Base-by-base conservation (phyloP, 306 rosid genomes). In the Prunus mira region DNA sequence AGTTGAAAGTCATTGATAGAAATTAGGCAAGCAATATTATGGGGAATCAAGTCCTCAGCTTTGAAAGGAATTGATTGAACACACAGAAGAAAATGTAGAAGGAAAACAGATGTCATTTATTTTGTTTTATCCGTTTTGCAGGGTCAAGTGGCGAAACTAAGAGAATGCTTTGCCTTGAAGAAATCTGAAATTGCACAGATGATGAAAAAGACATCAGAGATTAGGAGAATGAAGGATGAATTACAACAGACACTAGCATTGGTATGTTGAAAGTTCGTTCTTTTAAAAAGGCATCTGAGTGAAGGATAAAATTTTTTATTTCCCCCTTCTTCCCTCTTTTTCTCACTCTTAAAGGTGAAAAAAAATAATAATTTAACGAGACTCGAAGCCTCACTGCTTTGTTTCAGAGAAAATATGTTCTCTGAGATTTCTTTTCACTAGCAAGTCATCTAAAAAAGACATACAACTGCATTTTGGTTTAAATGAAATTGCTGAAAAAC, bases 171-270 rank as follows among this genome's bases (percentile, higher is more conserved):
- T 38, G 74, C 81, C 12, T 60, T 73, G 84, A 90, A 91, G 84
- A 94, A 84, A 77, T 74, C 55, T 61, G 86, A 85, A 74, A 89
- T 94, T 51, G 77, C 82, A 61, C 51, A 60, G 75, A 88, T 92
- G 96, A 66, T 91, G 89, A 87, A 84, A 65, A 87, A 75, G 72
- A 90, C 95, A 22, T 76, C 92, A 45, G 92, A 92, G 85, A 87
- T 87, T 71, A 85, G 87, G 76, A 83, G 87, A 84, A 75, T 79
- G 95, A 89, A 85, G 87, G 91, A 86, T 47, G 84, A 79, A 46
- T 77, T 90, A 85, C 84, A 83, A 64, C 86, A 79, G 72, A 82
- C 82, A 50, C 76, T 90, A 83, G 58, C 95, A 60, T 65, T 27
- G 98, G 98, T 94, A 87, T 54, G 87, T 82, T 79, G 12, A 62